Conservation (phyloP, 2,329 filamentous ascomycete genomes). For the Colletotrichum aenigma region DNA sequence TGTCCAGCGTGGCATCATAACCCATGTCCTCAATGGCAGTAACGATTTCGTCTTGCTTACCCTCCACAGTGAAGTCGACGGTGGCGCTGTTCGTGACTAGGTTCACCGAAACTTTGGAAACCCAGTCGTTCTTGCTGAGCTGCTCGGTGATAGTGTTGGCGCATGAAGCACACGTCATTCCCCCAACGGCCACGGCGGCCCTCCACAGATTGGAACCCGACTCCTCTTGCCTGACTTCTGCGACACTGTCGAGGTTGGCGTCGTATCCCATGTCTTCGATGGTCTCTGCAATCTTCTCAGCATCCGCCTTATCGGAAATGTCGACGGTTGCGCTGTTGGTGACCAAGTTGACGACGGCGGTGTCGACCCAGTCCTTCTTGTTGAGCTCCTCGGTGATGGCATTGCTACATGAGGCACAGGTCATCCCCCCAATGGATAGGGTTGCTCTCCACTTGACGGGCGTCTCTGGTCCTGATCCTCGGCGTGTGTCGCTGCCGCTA, state of each 20-base stretch:
- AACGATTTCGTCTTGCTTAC: slow-evolving; percentile 18
- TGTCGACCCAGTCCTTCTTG: slow-evolving; percentile 61
- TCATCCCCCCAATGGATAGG: slow-evolving; percentile 74
- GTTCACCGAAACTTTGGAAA: slow-evolving; percentile 58
- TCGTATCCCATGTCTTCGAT: slow-evolving; percentile 72
- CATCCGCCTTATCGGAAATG: slow-evolving; percentile 43
- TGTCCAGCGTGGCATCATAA: slow-evolving; percentile 61
- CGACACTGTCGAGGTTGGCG: slow-evolving; percentile 58
- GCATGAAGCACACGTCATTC: slow-evolving; percentile 78
- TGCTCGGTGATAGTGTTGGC: slow-evolving; percentile 66
- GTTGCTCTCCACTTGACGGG: slow-evolving; percentile 48
- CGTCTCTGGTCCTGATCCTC: not conserved
- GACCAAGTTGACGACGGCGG: slow-evolving; percentile 67
- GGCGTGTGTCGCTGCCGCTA: not conserved
- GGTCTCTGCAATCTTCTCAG: slow-evolving; percentile 42
- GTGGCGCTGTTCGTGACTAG: slow-evolving; percentile 64
- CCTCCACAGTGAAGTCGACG: slow-evolving; percentile 46
- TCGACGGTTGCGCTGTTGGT: slow-evolving; percentile 69
- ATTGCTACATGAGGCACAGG: slow-evolving; percentile 71
- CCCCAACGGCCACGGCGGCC: slow-evolving; percentile 64
- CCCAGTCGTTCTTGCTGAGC: slow-evolving; percentile 58
- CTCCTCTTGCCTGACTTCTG: slow-evolving; percentile 46
- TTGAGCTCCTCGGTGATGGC: slow-evolving; percentile 64
- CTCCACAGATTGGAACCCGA: slow-evolving; percentile 52
- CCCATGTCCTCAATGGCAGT: slow-evolving; percentile 57